Conservation (phyloP, 257 asterid species). For the Vinca minor region DNA sequence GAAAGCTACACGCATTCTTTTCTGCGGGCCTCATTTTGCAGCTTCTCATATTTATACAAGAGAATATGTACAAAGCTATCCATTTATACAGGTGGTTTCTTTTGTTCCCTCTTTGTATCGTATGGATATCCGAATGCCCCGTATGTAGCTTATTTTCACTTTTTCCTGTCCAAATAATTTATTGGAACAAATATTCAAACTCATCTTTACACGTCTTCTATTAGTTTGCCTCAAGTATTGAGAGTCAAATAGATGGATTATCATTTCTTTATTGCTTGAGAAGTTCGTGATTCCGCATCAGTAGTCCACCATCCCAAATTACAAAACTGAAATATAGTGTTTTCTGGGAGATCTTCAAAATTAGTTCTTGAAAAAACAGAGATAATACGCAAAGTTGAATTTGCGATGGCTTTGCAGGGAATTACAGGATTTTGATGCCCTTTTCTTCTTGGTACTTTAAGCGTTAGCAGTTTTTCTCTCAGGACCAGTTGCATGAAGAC, state of each 20-base stretch:
- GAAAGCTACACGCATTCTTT: slow-evolving; percentile 52
- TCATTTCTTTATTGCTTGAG: background rate
- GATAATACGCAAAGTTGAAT: background rate
- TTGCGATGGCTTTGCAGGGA: background rate
- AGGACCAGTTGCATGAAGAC: background rate
- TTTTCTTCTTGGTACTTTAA: too few species aligned
- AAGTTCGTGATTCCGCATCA: background rate
- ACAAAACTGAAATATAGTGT: background rate
- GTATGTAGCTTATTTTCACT: background rate
- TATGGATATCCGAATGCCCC: background rate
- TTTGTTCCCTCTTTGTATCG: slow-evolving; percentile 9
- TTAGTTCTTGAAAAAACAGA: too few species aligned
- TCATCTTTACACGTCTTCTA: background rate
- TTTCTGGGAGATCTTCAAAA: too few species aligned
- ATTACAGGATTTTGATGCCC: background rate
- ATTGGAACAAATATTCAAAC: too few species aligned
- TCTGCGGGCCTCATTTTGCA: slow-evolving; percentile 71
- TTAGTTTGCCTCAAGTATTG: background rate
- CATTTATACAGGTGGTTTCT: slow-evolving; percentile 48
- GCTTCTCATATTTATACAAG: slow-evolving; percentile 71
- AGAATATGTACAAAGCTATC: slow-evolving; percentile 56
- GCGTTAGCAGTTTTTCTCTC: background rate
- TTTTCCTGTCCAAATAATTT: background rate
- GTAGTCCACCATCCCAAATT: background rate
- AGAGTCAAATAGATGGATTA: background rate